phyloP scores from a whole-genome alignment of 192 early-diverging fungal genomes.

The Coemansia sp. region DNA sequence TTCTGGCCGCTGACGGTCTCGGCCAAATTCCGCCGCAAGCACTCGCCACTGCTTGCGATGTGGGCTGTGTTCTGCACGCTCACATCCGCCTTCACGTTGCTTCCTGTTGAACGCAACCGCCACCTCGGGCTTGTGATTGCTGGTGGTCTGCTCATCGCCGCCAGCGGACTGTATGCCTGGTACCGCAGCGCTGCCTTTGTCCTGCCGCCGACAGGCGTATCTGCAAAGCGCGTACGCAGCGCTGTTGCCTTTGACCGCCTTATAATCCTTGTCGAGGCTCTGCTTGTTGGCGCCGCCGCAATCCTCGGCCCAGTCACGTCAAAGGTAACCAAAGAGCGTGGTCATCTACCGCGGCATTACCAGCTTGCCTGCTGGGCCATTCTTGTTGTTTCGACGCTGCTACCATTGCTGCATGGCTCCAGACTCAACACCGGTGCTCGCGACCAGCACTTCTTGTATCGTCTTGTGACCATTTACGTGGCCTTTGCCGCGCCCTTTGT shows the following conservation, averaged over 20 bases:
- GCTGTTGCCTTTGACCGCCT: slow-evolving; percentile 36
- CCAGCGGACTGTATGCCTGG: slow-evolving; percentile 52
- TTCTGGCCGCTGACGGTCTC: slow-evolving; percentile 68
- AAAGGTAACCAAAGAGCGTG: slow-evolving; percentile 37
- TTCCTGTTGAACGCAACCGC: slow-evolving; percentile 87
- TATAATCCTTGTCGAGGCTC: slow-evolving; percentile 39
- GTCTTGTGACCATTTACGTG: slow-evolving; percentile 80
- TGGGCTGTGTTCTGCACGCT: slow-evolving; percentile 72
- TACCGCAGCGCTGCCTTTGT: slow-evolving; percentile 36
- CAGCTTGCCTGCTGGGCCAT: slow-evolving; percentile 50
- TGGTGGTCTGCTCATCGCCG: slow-evolving; percentile 37
- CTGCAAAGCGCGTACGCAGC: slow-evolving; percentile 22
- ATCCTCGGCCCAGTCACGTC: slow-evolving; percentile 45
- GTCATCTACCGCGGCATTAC: slow-evolving; percentile 35
- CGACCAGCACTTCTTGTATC: slow-evolving; percentile 75
- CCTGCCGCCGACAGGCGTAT: slow-evolving; percentile 32
- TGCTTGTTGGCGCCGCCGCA: slow-evolving; percentile 44
- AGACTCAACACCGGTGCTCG: slow-evolving; percentile 39
- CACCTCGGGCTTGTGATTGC: slow-evolving; percentile 63
- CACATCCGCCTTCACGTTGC: slow-evolving; percentile 82
- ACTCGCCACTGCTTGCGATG: slow-evolving; percentile 51
- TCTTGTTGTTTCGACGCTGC: slow-evolving; percentile 35
- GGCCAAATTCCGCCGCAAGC: slow-evolving; percentile 49
- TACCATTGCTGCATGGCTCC: slow-evolving; percentile 50
- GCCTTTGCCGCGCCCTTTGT: slow-evolving; percentile 87